phyloP scores from a whole-genome alignment of 2,329 filamentous ascomycete genomes.

The Diaporthe citri region DNA sequence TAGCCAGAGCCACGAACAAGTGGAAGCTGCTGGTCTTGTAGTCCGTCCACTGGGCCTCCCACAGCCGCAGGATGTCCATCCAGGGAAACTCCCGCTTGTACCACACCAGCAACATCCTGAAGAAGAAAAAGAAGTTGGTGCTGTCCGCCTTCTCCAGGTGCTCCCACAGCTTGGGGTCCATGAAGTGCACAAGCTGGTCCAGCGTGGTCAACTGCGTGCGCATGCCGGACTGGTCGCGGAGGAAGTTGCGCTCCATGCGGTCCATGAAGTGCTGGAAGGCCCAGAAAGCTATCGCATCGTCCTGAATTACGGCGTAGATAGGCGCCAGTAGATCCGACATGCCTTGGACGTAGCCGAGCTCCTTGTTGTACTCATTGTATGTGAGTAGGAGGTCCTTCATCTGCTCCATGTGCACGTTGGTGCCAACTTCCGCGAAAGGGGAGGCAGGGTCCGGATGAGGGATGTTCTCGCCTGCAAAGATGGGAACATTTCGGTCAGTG shows the following conservation, averaged over 20 bases:
- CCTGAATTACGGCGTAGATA: conserved; percentile 96
- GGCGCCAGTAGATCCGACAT: conserved; percentile 98
- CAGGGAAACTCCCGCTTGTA: conserved; percentile 98
- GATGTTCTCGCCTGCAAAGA: conserved; percentile 96
- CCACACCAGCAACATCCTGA: conserved; percentile 98
- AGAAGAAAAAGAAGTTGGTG: conserved; percentile 99
- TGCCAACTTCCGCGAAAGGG: conserved; percentile 91
- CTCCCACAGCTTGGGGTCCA: conserved; percentile 94
- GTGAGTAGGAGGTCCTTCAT: conserved; percentile 99
- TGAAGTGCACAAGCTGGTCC: conserved; percentile 94
- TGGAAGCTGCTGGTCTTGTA: conserved; percentile 91
- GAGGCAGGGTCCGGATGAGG: conserved; percentile 97
- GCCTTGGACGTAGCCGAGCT: conserved; percentile 96
- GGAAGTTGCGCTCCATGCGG: conserved; percentile 96
- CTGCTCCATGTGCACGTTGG: conserved; percentile 97
- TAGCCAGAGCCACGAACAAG: conserved; percentile 92
- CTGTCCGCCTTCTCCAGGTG: conserved; percentile 92
- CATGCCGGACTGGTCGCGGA: conserved; percentile 97
- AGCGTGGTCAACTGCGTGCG: conserved; percentile 89
- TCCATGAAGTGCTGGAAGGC: conserved; percentile 97
- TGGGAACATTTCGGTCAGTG: conserved; percentile 93
- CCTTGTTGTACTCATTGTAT: conserved; percentile 97
- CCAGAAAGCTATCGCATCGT: conserved; percentile 98
- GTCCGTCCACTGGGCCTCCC: conserved; percentile 97
- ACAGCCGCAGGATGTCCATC: conserved; percentile 86